Base-by-base conservation (phyloP, 1,284 basidiomycete species). In the Apiotrichum akiyoshidainum region DNA sequence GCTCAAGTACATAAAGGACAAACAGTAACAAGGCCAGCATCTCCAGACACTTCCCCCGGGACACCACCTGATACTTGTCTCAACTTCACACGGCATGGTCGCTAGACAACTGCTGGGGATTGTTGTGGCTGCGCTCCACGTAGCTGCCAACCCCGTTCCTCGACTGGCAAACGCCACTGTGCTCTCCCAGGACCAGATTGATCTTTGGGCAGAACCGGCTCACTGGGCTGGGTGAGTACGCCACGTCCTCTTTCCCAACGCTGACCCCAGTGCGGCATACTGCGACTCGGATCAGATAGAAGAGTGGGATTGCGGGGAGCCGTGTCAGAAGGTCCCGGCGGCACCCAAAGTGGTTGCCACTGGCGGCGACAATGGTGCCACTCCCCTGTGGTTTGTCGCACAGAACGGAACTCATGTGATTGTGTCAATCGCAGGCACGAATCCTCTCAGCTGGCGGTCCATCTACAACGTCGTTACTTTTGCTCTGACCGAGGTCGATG, bases 351-450 rank as follows among this genome's bases (percentile, higher is more conserved):
- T 57, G 11, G n/a, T 57, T 9, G 33, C 37, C 14, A 42, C n/a
- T 9, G 55, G 50, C 9, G 55, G 55, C 31, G 39, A 57, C 46
- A 35, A 52, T 16, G 13, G 33, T 9, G 44, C 22, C 6, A 57
- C 35, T 1, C 55, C 55, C 11, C 21, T 33, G 13, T 46, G 55
- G 50, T 56, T 54, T 41, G 57, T 57, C 16, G 57, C 52, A 31
- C 37, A 54, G 19, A 57, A 61, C 16, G 52, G 49, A 37, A 37
- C 53, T n/a, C 56, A 55, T 19, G 31, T 61, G 22, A 40, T 68
- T 19, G 57, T 70, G n/a, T 50, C 64, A 13, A 58, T 70, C 22
- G 40, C 64, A 2, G 68, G 68, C 12, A 68, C 68, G 19, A 59
- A 59, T 49, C 59, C 63, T 46, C 17, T 46, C n/a, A 50, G 42